Percentiles rank a stretch among this genome's conserved stretches.
phyloP scores from a whole-genome alignment of 345 rosid species.

The Pistacia vera region DNA sequence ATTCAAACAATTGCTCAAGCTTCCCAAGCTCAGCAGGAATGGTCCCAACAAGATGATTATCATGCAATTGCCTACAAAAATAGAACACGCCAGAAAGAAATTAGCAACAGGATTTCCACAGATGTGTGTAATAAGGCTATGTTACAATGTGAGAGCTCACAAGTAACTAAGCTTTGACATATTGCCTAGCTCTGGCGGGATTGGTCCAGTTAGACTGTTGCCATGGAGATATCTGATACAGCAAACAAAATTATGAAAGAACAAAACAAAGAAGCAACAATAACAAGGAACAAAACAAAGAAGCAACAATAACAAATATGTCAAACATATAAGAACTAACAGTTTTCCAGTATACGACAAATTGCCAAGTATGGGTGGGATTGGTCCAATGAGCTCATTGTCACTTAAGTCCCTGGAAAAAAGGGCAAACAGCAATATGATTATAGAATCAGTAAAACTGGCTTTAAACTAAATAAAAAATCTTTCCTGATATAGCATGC shows the following conservation, averaged over 20 bases:
- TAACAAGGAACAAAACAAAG: not conserved
- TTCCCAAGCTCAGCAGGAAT: constrained; percentile 96
- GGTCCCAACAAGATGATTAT: constrained; percentile 63
- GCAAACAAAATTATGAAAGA: not conserved
- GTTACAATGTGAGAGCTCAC: constrained; percentile 39
- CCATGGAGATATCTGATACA: constrained; percentile 82
- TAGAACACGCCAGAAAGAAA: no score
- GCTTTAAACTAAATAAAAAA: not conserved
- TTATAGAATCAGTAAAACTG: no score
- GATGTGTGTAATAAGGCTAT: no score
- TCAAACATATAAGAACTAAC: constrained; percentile 40
- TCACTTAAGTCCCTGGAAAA: constrained; percentile 82
- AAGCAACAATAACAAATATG: not conserved
- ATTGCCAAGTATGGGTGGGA: constrained; percentile 92
- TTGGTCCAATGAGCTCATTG: constrained; percentile 82
- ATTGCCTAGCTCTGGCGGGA: constrained; percentile 98
- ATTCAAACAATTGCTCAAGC: constrained; percentile 86
- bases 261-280: not conserved
- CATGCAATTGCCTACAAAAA: constrained; percentile 73
- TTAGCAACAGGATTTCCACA: not conserved
- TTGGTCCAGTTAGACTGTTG: constrained; percentile 78
- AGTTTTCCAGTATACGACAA: constrained; percentile 88
- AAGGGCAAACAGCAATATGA: not conserved
- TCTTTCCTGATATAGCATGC: not conserved
- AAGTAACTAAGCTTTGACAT: constrained; percentile 95